phyloP scores from a whole-genome alignment of 164 flowering plant genomes.

The Chimonanthus salicifolius region DNA sequence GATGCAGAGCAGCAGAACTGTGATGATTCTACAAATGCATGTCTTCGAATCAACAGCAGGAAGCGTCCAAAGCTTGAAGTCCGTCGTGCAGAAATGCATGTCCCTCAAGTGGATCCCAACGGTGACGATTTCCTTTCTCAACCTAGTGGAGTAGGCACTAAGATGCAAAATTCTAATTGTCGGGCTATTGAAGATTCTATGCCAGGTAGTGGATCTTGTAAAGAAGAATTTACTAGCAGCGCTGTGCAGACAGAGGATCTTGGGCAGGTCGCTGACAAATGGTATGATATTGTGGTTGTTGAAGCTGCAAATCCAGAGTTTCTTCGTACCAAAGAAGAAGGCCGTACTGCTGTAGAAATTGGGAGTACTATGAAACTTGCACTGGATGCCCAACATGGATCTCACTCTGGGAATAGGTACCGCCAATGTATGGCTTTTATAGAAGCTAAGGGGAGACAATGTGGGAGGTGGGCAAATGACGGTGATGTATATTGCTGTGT shows the following conservation, averaged over 20 bases:
- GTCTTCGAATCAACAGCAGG: slow-evolving; percentile 47
- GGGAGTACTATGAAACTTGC: slow-evolving; percentile 25
- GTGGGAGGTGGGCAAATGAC: slow-evolving; percentile 93
- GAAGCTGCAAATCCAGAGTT: slow-evolving; percentile 40
- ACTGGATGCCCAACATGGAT: slow-evolving; percentile 11
- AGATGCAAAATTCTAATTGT: slow-evolving; percentile 36
- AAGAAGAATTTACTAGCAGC: slow-evolving; percentile 25
- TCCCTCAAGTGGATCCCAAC: slow-evolving; percentile 31
- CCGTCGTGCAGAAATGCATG: slow-evolving; percentile 80
- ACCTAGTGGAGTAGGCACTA: slow-evolving; percentile 33
- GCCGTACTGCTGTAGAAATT: slow-evolving; percentile 30
- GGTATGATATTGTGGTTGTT: slow-evolving; percentile 60
- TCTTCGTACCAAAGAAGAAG: slow-evolving; percentile 25
- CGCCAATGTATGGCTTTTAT: slow-evolving; percentile 81
- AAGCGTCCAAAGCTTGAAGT: slow-evolving; percentile 95
- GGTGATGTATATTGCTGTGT: slow-evolving; percentile 93
- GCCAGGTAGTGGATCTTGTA: slow-evolving; percentile 20
- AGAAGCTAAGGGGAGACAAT: slow-evolving; percentile 92
- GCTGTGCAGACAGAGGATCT: slow-evolving; percentile 20
- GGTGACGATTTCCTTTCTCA: slow-evolving; percentile 17
- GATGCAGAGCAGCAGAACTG: slow-evolving; percentile 31
- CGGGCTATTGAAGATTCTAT: slow-evolving; percentile 24
- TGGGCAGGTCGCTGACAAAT: slow-evolving; percentile 29
- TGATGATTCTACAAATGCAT: slow-evolving; percentile 27
- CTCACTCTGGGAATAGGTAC: slow-evolving; percentile 34